Percentiles rank a stretch among this genome's conserved stretches.
Conservation (phyloP, 768 basidiomycete species). For the Calocera viscosa region DNA sequence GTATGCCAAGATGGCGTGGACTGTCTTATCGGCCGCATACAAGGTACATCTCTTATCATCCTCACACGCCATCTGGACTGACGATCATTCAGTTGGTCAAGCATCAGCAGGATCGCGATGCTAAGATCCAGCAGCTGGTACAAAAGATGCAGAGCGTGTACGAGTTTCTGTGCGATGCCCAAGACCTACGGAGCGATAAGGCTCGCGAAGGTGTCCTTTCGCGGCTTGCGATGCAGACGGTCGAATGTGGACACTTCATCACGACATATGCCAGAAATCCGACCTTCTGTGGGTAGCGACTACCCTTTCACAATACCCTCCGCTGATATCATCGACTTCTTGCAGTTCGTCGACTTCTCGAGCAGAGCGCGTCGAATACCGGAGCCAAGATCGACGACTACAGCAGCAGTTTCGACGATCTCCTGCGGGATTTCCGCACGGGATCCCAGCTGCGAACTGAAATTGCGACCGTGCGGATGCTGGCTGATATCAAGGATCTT, state of each 20-base stretch:
- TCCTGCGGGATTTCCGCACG: not conserved
- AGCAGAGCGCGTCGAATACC: not conserved
- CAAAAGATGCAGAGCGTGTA: not conserved
- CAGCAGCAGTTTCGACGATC: not conserved
- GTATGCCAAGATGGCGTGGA: conserved; percentile 3
- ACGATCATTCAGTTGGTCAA: not conserved
- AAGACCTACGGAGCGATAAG: not conserved
- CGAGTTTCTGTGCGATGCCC: not conserved
- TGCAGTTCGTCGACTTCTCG: not conserved
- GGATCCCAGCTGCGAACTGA: not conserved
- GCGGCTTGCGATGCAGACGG: not conserved
- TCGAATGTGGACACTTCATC: not conserved
- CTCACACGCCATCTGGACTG: not conserved
- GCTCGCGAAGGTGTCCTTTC: not conserved
- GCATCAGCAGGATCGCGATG: not conserved
- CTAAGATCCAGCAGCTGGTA: not conserved
- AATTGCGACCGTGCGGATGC: not conserved
- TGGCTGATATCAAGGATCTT: not conserved
- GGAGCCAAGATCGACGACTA: not conserved
- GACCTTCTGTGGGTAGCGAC: not conserved
- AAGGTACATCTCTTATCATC: not conserved
- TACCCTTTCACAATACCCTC: not conserved
- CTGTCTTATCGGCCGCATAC: not conserved
- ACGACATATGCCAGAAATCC: not conserved
- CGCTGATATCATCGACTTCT: not conserved